These are phyloP conservation scores for Parastagonospora nodorum DNA, from an alignment of 2,329 filamentous ascomycete genomes.

Conservation along the genomic window DNA sequence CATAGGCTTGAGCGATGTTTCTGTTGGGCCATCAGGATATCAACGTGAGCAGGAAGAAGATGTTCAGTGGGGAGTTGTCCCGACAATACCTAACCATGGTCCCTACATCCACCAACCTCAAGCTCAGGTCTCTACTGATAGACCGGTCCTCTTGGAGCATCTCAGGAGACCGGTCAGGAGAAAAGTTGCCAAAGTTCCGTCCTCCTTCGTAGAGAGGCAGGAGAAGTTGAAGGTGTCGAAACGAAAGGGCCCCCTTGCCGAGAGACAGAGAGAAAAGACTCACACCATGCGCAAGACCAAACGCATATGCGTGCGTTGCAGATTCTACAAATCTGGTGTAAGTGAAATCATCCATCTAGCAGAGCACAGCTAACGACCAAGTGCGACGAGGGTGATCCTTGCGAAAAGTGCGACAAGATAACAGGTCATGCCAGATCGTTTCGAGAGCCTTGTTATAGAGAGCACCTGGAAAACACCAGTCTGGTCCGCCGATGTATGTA, in stretches of 20 bases:
- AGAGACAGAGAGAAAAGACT: slow-evolving; percentile 38
- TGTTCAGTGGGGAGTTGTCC: slow-evolving; percentile 24
- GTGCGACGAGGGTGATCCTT: slow-evolving; percentile 42
- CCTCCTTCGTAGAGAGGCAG: slow-evolving; percentile 39
- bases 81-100: slow-evolving; percentile 14
- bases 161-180: slow-evolving; percentile 26
- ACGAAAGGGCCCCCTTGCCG: slow-evolving; percentile 35
- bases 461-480: slow-evolving; percentile 37
- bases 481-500: slow-evolving; percentile 40
- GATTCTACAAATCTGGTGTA: slow-evolving; percentile 43
- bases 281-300: slow-evolving; percentile 42
- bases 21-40: slow-evolving; percentile 16
- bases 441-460: slow-evolving; percentile 39
- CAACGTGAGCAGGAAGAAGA: slow-evolving; percentile 18
- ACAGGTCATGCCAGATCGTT: slow-evolving; percentile 38
- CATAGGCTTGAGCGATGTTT: slow-evolving; percentile 7
- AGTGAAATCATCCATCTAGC: not conserved
- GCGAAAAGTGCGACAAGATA: slow-evolving; percentile 39
- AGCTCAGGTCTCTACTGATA: slow-evolving; percentile 9
- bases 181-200: slow-evolving; percentile 36
- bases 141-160: slow-evolving; percentile 6
- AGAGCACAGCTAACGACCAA: slow-evolving; percentile 12
- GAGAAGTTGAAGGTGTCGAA: slow-evolving; percentile 41
- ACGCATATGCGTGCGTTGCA: slow-evolving; percentile 40
- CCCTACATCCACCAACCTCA: slow-evolving; percentile 15